A percentile compares a stretch with the other conserved stretches of the same genome.
Evolutionary conservation across 148 eudicot species (phyloP).

Genomic region (Persicaria maculosa): DNA sequence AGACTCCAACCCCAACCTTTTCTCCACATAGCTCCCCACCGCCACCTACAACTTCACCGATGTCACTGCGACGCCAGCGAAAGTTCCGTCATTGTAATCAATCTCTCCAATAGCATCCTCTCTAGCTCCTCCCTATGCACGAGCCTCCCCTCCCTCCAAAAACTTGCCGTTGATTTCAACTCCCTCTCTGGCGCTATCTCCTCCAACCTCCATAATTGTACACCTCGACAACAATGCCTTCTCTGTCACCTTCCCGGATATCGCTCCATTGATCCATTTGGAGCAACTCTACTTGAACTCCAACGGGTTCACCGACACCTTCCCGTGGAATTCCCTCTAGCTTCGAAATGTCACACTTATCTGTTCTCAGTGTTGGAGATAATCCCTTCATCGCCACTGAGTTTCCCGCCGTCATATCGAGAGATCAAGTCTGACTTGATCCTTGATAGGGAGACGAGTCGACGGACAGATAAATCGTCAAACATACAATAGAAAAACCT

Average conservation of each 20-base stretch:
- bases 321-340: conserved; percentile 78
- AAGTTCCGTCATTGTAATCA: conserved; percentile 29
- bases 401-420: conserved; percentile 37
- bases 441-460: no score
- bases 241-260: conserved; percentile 48
- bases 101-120: conserved; percentile 48
- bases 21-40: conserved; percentile 27
- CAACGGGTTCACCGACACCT: conserved; percentile 51
- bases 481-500: no score
- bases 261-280: conserved; percentile 33
- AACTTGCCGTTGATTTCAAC: conserved; percentile 60
- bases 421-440: no score
- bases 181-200: conserved; percentile 30
- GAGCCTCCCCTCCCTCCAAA: conserved; percentile 38
- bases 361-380: conserved; percentile 60
- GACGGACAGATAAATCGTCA: no score
- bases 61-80: conserved; percentile 30
- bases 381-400: conserved; percentile 42
- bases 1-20: conserved; percentile 25
- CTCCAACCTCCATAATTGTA: conserved; percentile 34
- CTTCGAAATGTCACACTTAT: conserved; percentile 35
- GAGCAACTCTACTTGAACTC: conserved; percentile 38
- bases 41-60: conserved; percentile 35
- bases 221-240: conserved; percentile 65
- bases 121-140: conserved; percentile 44